These are phyloP conservation scores for Saccharomycopsis fodiens DNA, from an alignment of 805 yeast species.

Conservation along the genomic window DNA sequence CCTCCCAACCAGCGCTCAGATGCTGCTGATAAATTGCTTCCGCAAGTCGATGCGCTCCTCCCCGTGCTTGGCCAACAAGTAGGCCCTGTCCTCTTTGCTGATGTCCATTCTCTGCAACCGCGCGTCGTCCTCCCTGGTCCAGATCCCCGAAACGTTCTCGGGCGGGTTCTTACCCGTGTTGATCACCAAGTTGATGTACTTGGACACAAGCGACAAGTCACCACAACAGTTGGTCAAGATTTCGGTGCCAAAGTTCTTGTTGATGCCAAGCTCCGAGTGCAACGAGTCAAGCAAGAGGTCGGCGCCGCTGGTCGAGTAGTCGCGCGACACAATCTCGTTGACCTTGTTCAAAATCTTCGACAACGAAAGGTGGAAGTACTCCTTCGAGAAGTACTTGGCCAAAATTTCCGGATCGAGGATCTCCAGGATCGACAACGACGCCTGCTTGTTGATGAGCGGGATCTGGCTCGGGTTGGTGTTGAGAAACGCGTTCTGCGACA, in stretches of 20 bases:
- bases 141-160: slow-evolving; percentile 35
- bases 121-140: slow-evolving; percentile 39
- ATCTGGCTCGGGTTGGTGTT: slow-evolving; percentile 26
- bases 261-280: slow-evolving; percentile 35
- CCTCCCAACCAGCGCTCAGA: slow-evolving; percentile 1
- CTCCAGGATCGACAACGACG: slow-evolving; percentile 13
- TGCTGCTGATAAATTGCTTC: slow-evolving; percentile 31
- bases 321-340: slow-evolving; percentile 33
- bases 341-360: slow-evolving; percentile 30
- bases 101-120: slow-evolving; percentile 26
- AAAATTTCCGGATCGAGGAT: slow-evolving; percentile 24
- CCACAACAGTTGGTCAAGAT: slow-evolving; percentile 38
- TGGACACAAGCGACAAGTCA: slow-evolving; percentile 35
- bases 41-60: slow-evolving; percentile 35
- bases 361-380: slow-evolving; percentile 26
- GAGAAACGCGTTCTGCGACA: slow-evolving; percentile 25
- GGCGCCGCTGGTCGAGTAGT: slow-evolving; percentile 35
- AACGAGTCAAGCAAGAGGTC: slow-evolving; percentile 34
- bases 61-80: slow-evolving; percentile 33
- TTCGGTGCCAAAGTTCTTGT: slow-evolving; percentile 35
- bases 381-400: slow-evolving; percentile 27
- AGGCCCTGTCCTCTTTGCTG: slow-evolving; percentile 29
- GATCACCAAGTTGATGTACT: slow-evolving; percentile 34
- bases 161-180: slow-evolving; percentile 37
- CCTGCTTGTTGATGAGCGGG: slow-evolving; percentile 25